Base-by-base conservation (phyloP, 1,284 basidiomycete genomes). In the Sanghuangporus baumii region DNA sequence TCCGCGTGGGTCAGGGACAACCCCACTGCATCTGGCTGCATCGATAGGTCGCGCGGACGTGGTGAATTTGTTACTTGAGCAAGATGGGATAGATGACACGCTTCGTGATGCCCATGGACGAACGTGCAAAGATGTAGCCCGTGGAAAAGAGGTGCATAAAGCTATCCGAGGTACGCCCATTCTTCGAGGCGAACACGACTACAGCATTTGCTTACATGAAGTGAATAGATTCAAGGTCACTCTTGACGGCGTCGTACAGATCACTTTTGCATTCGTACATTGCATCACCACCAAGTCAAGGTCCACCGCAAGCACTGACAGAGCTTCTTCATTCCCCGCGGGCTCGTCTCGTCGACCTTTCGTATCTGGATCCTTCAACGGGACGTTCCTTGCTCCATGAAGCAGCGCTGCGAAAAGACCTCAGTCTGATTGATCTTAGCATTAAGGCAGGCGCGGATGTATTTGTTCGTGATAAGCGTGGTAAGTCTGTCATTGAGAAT, bases 371-470 rank as follows among this genome's bases (percentile, higher is more conserved):
- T 65, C 84, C 89, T 51, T 80, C 84, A n/a, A 84, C 86, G 1
- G 94, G 94, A 0, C 82, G 83, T 5, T 88, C 93, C 1, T 75
- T 97, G 1, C 79, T 98, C 1, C 95, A 98, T 68, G 94, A 96
- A 73, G 94, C 95, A 0, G 93, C 93, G 0, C 79, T 83, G 60
- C 81, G 93, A 31, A 91, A 91, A 62, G 93, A 98, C 71, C 77
- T 95, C 7, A 78, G 85, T 11, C 77, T 97, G 18, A 87, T 98
- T 40, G 93, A 97, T 72, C 79, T 93, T 11, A 89, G 88, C 0
- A 86, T 96, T 0, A 84, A 89, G 57, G 88, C 88, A 11, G 95
- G 95, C 1, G 94, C 93, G 0, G 94, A 97, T 71, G 91, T 97
- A 1, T 96, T 96, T 68, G 89, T 91, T 1, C 81, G 94, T 6